Conservation (phyloP, 179 eudicot genomes). For the Sideroxylon spinosum region DNA sequence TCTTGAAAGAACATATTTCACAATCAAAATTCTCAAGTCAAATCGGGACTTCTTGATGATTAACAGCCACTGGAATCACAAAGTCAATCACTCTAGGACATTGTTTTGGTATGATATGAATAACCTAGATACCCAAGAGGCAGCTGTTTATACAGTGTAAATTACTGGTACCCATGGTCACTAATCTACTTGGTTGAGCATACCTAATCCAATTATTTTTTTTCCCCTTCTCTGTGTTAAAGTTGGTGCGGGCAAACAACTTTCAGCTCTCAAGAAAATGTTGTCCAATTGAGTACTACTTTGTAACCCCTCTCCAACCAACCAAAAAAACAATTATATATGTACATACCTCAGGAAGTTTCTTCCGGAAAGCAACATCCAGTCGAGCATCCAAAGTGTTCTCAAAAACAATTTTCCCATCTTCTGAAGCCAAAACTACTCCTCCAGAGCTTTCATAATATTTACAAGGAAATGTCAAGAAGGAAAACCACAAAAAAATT, state of each 20-base stretch:
- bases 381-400: slow-evolving; percentile 65
- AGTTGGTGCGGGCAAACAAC: neutral
- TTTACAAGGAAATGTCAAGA: neutral
- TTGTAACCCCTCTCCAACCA: neutral
- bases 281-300: neutral
- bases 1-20: neutral
- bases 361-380: slow-evolving; percentile 54
- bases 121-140: neutral
- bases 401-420: slow-evolving; percentile 67
- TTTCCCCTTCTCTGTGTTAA: no score
- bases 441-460: slow-evolving; percentile 49
- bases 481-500: no score
- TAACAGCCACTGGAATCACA: neutral
- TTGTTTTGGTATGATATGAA: neutral
- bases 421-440: slow-evolving; percentile 61
- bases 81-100: neutral
- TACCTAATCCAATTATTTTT: neutral
- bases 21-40: neutral
- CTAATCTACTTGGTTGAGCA: neutral
- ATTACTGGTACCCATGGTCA: neutral
- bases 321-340: neutral
- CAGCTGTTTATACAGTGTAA: neutral
- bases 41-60: neutral
- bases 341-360: slow-evolving; percentile 59
- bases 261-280: neutral